A percentile compares a stretch with the other conserved stretches of the same genome.
phyloP scores from a whole-genome alignment of 768 basidiomycete genomes.

The Pleurotus salmoneostramineus region DNA sequence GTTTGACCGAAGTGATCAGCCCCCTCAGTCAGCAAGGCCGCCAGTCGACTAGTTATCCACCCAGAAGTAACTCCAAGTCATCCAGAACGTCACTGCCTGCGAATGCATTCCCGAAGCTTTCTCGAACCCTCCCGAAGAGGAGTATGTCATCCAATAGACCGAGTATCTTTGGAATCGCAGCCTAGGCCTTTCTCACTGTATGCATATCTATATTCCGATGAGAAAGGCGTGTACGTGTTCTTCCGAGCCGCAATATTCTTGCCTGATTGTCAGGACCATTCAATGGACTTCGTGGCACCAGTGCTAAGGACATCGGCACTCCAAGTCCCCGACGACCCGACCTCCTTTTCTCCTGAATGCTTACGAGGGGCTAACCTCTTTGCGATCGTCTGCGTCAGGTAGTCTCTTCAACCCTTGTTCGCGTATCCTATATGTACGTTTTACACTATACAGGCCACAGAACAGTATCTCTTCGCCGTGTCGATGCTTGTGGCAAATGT shows the following conservation, averaged over 20 bases:
- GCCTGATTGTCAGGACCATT: background rate
- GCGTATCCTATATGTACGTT: background rate
- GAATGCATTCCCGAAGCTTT: background rate
- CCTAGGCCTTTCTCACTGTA: background rate
- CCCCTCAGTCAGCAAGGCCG: slow-evolving; percentile 17
- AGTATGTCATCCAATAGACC: background rate
- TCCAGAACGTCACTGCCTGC: slow-evolving; percentile 9
- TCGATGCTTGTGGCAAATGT: no score
- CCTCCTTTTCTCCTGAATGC: background rate
- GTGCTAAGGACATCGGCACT: background rate
- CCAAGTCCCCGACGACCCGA: background rate
- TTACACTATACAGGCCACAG: no score
- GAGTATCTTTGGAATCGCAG: background rate
- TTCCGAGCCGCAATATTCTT: background rate
- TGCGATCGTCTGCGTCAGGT: background rate
- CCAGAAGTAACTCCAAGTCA: slow-evolving; percentile 11
- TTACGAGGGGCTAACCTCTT: background rate
- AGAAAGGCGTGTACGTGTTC: background rate
- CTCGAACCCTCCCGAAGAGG: background rate
- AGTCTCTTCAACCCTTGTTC: background rate
- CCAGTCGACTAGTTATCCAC: slow-evolving; percentile 13
- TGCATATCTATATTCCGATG: background rate
- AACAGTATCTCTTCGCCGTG: no score
- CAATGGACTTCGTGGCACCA: background rate
- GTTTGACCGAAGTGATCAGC: slow-evolving; percentile 22